Evolutionary conservation across 257 asterid genomes (phyloP), one percentile per base, ranked within the genome.

Genomic region (Plantago elongata): DNA sequence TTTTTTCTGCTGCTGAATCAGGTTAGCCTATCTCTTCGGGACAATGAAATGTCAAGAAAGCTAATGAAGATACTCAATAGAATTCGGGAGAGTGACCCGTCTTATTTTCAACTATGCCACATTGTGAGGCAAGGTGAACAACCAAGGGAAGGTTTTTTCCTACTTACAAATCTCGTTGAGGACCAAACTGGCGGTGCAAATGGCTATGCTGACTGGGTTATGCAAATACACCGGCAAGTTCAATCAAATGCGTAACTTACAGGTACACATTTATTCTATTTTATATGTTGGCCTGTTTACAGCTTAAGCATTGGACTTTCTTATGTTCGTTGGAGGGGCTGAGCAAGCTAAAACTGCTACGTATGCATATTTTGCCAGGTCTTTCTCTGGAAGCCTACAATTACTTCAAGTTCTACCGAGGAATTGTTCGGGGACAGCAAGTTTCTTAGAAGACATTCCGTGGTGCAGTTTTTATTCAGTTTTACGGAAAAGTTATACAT

Each of bases 61-160:
- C 76, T 90, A 15, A 74, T 71, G 79, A 64, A 72, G 65, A 74
- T 79, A 62, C 84, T 87, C 15, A 69, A 75, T 60, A 83, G 63
- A 72, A 72, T 47, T 58, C 75, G 89, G 72, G 84, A 76, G 73
- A 78, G 81, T 9, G 88, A 80, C 60, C 83, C 69, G 3, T 80
- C 95, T 11, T 83, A 86, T 74, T 81, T 58, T 74, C 91, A 83
- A 78, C 70, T 78, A 42, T 77, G 80, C 71, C 84, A 81, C 75
- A 77, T 83, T 42, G 89, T 87, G 80, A 85, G 90, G 81, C 95
- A 90, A 83, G 95, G 87, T 17, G 96, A 90, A 70, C 90, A 81
- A 64, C 93, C 93, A 1, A 80, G 88, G 71, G 96, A 83, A 80
- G 83, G 83, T 30, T 80, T 74, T 70, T 69, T 83, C 67, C 69